Percentiles rank a stretch among this genome's conserved stretches.
Conservation (phyloP, 805 yeast species). For the Saturnispora bothae region DNA sequence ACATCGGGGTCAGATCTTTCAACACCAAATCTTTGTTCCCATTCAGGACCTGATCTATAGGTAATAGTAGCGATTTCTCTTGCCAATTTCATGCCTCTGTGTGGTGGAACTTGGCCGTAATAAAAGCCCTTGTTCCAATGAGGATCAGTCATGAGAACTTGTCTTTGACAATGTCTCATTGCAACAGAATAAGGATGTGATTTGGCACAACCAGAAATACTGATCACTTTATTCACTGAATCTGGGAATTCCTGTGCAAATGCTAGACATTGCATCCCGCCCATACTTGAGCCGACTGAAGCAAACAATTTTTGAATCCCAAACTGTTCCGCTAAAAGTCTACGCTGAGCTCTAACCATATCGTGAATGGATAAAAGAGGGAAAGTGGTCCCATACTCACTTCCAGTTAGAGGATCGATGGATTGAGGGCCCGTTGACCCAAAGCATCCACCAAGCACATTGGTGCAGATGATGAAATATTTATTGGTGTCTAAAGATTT, state of each 20-base stretch:
- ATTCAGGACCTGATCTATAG: constrained; percentile 91
- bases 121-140: constrained; percentile 91
- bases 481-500: constrained; percentile 69
- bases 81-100: constrained; percentile 89
- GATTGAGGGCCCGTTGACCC: constrained; percentile 93
- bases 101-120: constrained; percentile 68
- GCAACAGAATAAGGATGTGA: constrained; percentile 94
- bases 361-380: constrained; percentile 81
- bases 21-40: constrained; percentile 89
- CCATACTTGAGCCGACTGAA: constrained; percentile 86
- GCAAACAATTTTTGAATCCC: constrained; percentile 61
- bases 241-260: constrained; percentile 77
- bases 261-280: constrained; percentile 97
- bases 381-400: constrained; percentile 74
- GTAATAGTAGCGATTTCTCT: constrained; percentile 92
- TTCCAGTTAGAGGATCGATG: constrained; percentile 53
- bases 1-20: constrained; percentile 70
- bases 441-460: constrained; percentile 89
- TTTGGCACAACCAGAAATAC: constrained; percentile 88
- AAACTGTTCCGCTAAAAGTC: constrained; percentile 51
- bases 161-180: constrained; percentile 85
- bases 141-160: constrained; percentile 88
- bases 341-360: constrained; percentile 83
- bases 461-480: constrained; percentile 78
- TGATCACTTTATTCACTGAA: constrained; percentile 58